Conservation (phyloP, 2,329 filamentous ascomycete species). For the Fusarium brachygibbosum region DNA sequence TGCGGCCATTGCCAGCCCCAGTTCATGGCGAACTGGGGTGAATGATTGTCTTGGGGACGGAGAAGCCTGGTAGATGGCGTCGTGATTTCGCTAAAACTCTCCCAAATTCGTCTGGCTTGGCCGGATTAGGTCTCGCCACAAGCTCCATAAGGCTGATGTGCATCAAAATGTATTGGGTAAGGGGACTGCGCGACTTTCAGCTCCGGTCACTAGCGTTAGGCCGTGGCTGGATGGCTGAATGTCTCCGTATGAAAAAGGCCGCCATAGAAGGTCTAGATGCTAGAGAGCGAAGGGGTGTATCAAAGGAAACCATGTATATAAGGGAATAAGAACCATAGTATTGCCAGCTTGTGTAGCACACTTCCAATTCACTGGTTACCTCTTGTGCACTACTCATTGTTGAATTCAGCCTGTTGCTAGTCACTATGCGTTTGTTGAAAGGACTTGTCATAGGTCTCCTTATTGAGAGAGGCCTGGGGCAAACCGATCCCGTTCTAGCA, state of each 20-base stretch:
- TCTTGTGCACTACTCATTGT: too few relatives aligned
- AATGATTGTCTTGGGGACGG: not conserved
- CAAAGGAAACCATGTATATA: not conserved
- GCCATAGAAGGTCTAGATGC: constrained; percentile 1
- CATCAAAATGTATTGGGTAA: not conserved
- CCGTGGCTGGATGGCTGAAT: not conserved
- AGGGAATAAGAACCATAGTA: not conserved
- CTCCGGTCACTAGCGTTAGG: constrained; percentile 5
- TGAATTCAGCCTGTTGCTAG: not conserved
- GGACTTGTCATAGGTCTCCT: constrained; percentile 5
- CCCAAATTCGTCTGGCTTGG: not conserved
- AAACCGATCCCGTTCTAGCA: not conserved
- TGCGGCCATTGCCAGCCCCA: not conserved
- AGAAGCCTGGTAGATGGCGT: not conserved
- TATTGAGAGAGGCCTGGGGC: constrained; percentile 1
- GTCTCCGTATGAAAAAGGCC: not conserved
- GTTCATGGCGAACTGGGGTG: accelerated
- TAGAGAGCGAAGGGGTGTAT: not conserved
- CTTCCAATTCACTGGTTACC: not conserved
- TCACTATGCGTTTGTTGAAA: constrained; percentile 11
- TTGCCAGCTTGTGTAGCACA: not conserved
- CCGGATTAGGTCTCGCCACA: not conserved
- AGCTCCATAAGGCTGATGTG: constrained; percentile 20
- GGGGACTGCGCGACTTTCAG: constrained; percentile 12
- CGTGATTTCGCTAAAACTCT: constrained; percentile 1